phyloP scores from a whole-genome alignment of 1,284 basidiomycete species.

The Wolfiporia cocos region DNA sequence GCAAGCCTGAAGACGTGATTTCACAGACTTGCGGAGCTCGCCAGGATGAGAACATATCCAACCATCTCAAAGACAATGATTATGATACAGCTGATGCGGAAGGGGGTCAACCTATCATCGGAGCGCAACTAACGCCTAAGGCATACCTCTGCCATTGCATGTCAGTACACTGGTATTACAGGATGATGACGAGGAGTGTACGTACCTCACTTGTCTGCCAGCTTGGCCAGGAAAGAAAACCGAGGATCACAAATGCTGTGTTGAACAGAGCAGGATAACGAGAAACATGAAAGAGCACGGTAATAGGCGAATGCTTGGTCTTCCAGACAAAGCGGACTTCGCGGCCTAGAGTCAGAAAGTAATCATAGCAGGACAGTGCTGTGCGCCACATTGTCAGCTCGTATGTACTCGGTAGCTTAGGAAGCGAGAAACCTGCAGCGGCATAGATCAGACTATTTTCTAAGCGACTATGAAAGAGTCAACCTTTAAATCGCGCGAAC shows the following conservation, averaged over 20 bases:
- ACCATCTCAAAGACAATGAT: background rate
- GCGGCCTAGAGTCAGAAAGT: slow-evolving; percentile 1
- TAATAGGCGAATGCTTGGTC: background rate
- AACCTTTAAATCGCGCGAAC: too few relatives aligned
- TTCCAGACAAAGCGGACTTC: slow-evolving; percentile 6
- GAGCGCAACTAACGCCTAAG: background rate
- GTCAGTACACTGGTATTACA: too few relatives aligned
- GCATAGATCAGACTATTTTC: too few relatives aligned
- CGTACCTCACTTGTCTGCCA: slow-evolving; percentile 1
- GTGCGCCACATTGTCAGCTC: too few relatives aligned
- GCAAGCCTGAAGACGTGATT: background rate
- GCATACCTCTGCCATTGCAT: too few relatives aligned
- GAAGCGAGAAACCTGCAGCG: too few relatives aligned
- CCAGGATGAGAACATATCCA: background rate
- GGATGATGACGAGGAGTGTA: background rate
- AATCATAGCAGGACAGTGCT: slow-evolving; percentile 7
- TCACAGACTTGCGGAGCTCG: background rate
- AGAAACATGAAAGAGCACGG: background rate
- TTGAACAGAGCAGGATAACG: slow-evolving; percentile 4
- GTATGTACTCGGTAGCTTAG: too few relatives aligned
- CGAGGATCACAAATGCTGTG: background rate
- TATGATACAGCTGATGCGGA: background rate
- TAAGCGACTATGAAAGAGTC: too few relatives aligned
- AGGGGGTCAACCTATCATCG: too few relatives aligned
- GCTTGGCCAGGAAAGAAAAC: background rate